Percentiles rank a stretch among this genome's conserved stretches.
Conservation (phyloP, 441 rosid species). For the Pelargonium myrrhifolium region DNA sequence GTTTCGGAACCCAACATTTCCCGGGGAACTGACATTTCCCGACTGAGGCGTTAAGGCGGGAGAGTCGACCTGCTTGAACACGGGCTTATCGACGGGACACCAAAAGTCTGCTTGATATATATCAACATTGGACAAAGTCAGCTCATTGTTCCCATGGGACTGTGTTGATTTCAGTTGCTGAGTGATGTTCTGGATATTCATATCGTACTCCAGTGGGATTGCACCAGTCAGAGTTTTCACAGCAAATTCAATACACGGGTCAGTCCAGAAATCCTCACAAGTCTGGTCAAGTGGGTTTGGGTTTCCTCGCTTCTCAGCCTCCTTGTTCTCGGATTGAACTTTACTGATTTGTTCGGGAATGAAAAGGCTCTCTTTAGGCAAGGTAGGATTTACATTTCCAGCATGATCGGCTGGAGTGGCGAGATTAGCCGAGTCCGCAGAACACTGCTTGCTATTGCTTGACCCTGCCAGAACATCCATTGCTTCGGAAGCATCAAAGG, state of each 20-base stretch:
- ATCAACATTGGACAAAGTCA: conserved; percentile 26
- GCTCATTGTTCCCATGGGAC: conserved; percentile 29
- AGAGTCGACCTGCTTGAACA: conserved; percentile 22
- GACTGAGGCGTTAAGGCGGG: conserved; percentile 19
- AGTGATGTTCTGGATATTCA: conserved; percentile 30
- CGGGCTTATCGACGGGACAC: conserved; percentile 32
- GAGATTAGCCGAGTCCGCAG: conserved; percentile 12
- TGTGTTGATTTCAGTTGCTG: conserved; percentile 33
- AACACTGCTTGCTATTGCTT: conserved; percentile 20
- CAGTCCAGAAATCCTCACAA: conserved; percentile 52
- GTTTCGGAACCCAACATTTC: conserved; percentile 21
- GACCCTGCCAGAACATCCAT: conserved; percentile 33
- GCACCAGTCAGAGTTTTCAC: conserved; percentile 79
- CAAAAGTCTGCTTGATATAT: conserved; percentile 28
- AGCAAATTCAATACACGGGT: conserved; percentile 93
- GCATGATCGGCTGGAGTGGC: conserved; percentile 18
- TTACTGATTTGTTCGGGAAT: conserved; percentile 21
- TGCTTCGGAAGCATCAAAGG: conserved; percentile 35
- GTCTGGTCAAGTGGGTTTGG: conserved; percentile 29
- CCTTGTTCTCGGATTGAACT: conserved; percentile 17
- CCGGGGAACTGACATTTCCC: conserved; percentile 17
- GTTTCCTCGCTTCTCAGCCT: conserved; percentile 21
- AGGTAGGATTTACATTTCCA: conserved; percentile 13
- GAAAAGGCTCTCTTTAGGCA: conserved; percentile 15
- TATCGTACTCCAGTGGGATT: conserved; percentile 50